These are phyloP conservation scores for Agaricus blazei DNA, from an alignment of 768 basidiomycete species.

Conservation along the genomic window DNA sequence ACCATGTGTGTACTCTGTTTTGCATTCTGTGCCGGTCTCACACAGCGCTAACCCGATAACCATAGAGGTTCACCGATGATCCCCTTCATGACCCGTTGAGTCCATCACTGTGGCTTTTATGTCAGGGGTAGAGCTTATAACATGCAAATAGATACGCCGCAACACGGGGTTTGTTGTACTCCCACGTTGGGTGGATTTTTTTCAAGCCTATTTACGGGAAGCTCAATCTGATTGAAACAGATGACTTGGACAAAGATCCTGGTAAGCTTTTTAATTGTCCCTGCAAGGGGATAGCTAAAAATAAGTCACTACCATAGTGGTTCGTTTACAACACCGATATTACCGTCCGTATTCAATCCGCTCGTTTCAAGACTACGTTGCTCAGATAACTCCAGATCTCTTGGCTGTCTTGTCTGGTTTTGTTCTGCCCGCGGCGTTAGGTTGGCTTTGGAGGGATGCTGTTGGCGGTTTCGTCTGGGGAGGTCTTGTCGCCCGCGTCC, in stretches of 20 bases:
- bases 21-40: background rate
- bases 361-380: background rate
- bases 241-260: slow-evolving; percentile 64
- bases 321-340: slow-evolving; percentile 64
- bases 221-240: slow-evolving; percentile 57
- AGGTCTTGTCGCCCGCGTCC: slow-evolving; percentile 56
- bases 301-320: slow-evolving; percentile 36
- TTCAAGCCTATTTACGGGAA: slow-evolving; percentile 63
- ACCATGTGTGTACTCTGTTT: slow-evolving; percentile 47
- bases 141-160: slow-evolving; percentile 57
- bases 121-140: background rate
- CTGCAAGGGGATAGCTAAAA: too few relatives aligned
- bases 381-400: slow-evolving; percentile 35
- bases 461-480: slow-evolving; percentile 70
- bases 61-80: slow-evolving; percentile 66
- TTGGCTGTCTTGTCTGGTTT: slow-evolving; percentile 59
- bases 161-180: slow-evolving; percentile 65
- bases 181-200: slow-evolving; percentile 87
- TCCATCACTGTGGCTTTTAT: background rate
- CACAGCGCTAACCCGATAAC: slow-evolving; percentile 2
- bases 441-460: slow-evolving; percentile 54
- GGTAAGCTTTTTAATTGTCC: slow-evolving; percentile 28
- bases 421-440: slow-evolving; percentile 50
- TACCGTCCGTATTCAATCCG: slow-evolving; percentile 37
- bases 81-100: slow-evolving; percentile 60